A percentile compares a stretch with the other conserved stretches of the same genome.
Conservation (phyloP, 1,284 basidiomycete species). For the Leccinum angustisporum region DNA sequence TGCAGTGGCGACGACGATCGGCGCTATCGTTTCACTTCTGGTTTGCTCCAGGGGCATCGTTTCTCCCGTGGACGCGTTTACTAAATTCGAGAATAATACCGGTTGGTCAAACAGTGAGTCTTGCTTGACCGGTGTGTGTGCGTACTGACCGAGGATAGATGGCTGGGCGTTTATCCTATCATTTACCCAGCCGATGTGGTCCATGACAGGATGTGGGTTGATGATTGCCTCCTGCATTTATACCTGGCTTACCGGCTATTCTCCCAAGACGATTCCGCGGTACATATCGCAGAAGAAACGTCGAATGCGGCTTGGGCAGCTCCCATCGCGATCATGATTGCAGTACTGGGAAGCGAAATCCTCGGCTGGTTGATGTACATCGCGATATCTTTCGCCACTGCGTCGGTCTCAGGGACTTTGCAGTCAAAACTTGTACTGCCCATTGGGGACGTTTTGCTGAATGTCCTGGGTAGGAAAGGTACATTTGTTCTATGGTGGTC, state of each 20-base stretch:
- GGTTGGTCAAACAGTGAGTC: conserved; percentile 53
- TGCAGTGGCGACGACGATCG: conserved; percentile 54
- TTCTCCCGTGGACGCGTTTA: conserved; percentile 61
- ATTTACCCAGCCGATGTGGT: conserved; percentile 26
- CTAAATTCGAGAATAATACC: conserved; percentile 64
- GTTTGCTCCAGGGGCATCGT: conserved; percentile 53
- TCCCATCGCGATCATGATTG: conserved; percentile 71
- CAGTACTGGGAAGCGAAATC: conserved; percentile 52
- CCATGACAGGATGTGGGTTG: conserved; percentile 20
- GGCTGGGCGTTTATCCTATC: conserved; percentile 23
- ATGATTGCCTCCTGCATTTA: background rate
- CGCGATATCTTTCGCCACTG: conserved; percentile 61
- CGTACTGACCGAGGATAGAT: conserved; percentile 38
- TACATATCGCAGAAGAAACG: conserved; percentile 71
- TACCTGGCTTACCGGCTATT: background rate
- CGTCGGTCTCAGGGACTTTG: conserved; percentile 51
- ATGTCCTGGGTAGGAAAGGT: conserved; percentile 59
- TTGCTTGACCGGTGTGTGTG: conserved; percentile 2
- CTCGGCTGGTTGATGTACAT: conserved; percentile 64
- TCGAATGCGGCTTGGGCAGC: conserved; percentile 62
- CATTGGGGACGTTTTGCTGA: conserved; percentile 64
- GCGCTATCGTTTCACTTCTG: conserved; percentile 53
- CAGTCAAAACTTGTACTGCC: conserved; percentile 51
- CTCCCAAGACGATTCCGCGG: conserved; percentile 55
- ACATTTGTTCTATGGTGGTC: conserved; percentile 66